These are phyloP conservation scores for Aspergillus chevalieri DNA, from an alignment of 2,329 filamentous ascomycete genomes.

Conservation along the genomic window DNA sequence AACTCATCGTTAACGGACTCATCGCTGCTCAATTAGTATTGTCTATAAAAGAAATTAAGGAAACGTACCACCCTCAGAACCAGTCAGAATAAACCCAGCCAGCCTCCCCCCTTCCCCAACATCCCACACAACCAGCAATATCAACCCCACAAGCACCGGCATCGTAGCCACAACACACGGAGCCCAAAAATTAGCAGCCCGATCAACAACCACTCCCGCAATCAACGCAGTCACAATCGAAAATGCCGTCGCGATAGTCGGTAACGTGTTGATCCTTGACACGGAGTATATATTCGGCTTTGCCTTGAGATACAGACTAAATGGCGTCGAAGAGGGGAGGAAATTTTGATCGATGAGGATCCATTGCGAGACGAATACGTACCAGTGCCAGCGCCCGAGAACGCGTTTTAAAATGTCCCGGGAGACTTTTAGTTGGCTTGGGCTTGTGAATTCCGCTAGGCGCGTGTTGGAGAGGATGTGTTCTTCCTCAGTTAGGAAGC, in stretches of 20 bases:
- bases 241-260: conserved; percentile 36
- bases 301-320: conserved; percentile 38
- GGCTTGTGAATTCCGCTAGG: conserved; percentile 19
- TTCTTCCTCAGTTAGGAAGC: conserved; percentile 6
- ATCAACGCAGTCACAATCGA: conserved; percentile 32
- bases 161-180: conserved; percentile 26
- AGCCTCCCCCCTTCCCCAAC: conserved; percentile 34
- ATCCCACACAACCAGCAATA: conserved; percentile 32
- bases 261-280: conserved; percentile 37
- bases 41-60: neutral
- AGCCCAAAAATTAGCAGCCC: conserved; percentile 31
- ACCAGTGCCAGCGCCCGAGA: conserved; percentile 37
- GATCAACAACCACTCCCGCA: conserved; percentile 30
- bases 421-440: conserved; percentile 27
- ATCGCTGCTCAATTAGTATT: conserved; percentile 9
- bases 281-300: conserved; percentile 33
- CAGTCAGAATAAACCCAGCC: conserved; percentile 34
- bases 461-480: conserved; percentile 13
- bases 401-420: conserved; percentile 33
- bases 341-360: conserved; percentile 35
- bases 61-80: conserved; percentile 31
- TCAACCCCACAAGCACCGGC: conserved; percentile 28
- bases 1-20: conserved; percentile 34
- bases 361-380: conserved; percentile 36
- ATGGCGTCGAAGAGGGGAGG: conserved; percentile 29